phyloP scores from a whole-genome alignment of 306 rosid genomes.

The Luffa acutangula region DNA sequence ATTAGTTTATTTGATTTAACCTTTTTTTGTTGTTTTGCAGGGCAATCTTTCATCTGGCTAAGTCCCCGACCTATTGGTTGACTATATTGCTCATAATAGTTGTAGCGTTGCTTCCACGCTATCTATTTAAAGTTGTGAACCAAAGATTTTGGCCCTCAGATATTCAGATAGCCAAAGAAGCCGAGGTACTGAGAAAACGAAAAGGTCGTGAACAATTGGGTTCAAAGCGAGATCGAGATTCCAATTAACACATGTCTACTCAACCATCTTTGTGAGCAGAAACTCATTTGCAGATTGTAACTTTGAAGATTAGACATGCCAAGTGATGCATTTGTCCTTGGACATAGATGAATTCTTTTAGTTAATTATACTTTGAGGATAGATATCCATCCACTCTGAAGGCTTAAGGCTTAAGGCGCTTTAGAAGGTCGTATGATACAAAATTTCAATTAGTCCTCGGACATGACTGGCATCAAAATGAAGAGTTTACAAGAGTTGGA shows the following conservation, averaged over 20 bases:
- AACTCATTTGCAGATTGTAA: constrained; percentile 23
- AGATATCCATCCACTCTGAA: constrained; percentile 4
- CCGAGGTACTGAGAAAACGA: constrained; percentile 30
- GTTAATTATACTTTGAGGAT: not conserved
- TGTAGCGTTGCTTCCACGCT: constrained; percentile 82
- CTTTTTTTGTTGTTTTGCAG: constrained; percentile 31
- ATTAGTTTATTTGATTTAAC: not conserved
- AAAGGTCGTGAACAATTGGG: constrained; percentile 17
- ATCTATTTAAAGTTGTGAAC: constrained; percentile 50
- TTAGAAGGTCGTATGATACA: constrained; percentile 1
- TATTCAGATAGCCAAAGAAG: constrained; percentile 87
- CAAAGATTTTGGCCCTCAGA: constrained; percentile 82
- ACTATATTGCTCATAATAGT: constrained; percentile 65
- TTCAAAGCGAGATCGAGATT: constrained; percentile 39
- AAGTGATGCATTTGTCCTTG: constrained; percentile 5
- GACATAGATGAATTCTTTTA: not conserved
- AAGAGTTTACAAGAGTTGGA: not conserved
- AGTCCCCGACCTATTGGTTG: constrained; percentile 67
- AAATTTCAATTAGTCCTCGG: not conserved
- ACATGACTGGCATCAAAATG: not conserved
- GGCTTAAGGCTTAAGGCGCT: not conserved
- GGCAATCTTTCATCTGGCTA: constrained; percentile 68
- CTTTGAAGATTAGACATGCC: constrained; percentile 34
- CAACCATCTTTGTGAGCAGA: constrained; percentile 13
- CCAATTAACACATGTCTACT: constrained; percentile 30